These are phyloP conservation scores for Sanghuangporus baumii DNA, from an alignment of 1,284 basidiomycete genomes.

Conservation along the genomic window DNA sequence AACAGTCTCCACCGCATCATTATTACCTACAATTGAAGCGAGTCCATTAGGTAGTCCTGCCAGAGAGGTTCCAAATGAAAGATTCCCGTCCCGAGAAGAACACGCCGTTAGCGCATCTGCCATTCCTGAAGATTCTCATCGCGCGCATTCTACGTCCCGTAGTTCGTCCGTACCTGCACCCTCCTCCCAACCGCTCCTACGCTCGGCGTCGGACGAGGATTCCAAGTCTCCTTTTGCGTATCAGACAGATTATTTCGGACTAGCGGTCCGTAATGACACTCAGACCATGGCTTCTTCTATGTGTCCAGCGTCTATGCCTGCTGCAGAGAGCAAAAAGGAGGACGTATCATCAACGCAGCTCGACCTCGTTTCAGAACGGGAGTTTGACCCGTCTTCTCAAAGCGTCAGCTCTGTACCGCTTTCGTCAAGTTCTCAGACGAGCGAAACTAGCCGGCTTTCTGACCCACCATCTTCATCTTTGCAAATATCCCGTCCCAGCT, in stretches of 20 bases:
- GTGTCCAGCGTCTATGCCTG: background rate
- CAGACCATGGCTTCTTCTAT: background rate
- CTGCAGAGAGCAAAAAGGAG: background rate
- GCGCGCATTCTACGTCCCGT: background rate
- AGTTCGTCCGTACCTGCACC: slow-evolving; percentile 14
- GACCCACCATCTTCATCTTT: slow-evolving; percentile 18
- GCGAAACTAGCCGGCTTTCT: background rate
- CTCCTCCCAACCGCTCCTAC: slow-evolving; percentile 5
- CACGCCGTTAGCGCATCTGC: background rate
- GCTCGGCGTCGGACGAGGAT: slow-evolving; percentile 8
- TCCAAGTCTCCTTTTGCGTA: background rate
- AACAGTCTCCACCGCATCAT: background rate
- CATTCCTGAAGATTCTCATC: background rate
- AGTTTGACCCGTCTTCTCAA: background rate
- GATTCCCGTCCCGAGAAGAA: background rate
- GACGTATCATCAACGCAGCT: background rate
- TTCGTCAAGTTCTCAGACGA: background rate
- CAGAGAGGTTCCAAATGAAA: background rate
- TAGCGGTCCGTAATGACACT: slow-evolving; percentile 1
- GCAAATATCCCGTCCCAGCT: slow-evolving; percentile 25
- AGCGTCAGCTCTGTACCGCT: background rate
- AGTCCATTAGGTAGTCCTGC: slow-evolving; percentile 11
- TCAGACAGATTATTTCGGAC: slow-evolving; percentile 13
- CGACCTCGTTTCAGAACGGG: background rate
- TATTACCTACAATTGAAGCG: slow-evolving; percentile 13